Evolutionary conservation across 495 filamentous ascomycete species (phyloP), one percentile per base, ranked within the genome.

Genomic region (Xylona heveae): DNA sequence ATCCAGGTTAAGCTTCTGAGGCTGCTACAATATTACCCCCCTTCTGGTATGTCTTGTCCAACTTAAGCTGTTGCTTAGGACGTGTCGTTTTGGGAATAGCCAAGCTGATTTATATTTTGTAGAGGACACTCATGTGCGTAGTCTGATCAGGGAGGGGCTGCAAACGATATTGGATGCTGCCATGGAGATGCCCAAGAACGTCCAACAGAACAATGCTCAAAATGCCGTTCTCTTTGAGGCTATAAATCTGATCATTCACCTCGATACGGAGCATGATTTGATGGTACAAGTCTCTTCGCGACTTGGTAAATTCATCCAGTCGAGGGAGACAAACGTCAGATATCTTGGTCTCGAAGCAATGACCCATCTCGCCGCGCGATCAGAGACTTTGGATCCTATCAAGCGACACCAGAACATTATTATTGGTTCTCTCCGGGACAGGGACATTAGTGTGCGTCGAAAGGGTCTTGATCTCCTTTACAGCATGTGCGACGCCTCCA

Each of bases 171-270:
- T 99, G 46, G 76, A 94, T 44, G 54, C 74, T 21, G 88, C 88
- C 1, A 68, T 91, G 60, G 82, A 92, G 40, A 79, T 80, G 44
- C 85, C 80, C 8, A 99, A 95, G 56, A 95, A 99, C 41, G 90
- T 95, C 10, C 90, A 99, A 54, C 88, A 99, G 48, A 99, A 99
- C 49, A 99, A 99, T 53, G 90, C 90, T 1, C 90, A 95, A 45
- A 95, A 99, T 43, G 90, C 90, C 0, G 80, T 99, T 17, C 64
- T 99, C 0, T 99, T 99, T 41, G 90, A 99, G 58, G 90, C 84
- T 29, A 95, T 99, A 52, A 94, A 95, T 46, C 72, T 99, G 32
- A 84, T 91, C 37, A 99, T 99, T 34, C 90, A 95, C 41, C 70
- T 99, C n/a, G 90, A 95, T 41, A 93, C 85, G 4, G 90, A 99